Evolutionary conservation across 2,329 filamentous ascomycete genomes (phyloP).

Genomic region (Calonectria hongkongensis): DNA sequence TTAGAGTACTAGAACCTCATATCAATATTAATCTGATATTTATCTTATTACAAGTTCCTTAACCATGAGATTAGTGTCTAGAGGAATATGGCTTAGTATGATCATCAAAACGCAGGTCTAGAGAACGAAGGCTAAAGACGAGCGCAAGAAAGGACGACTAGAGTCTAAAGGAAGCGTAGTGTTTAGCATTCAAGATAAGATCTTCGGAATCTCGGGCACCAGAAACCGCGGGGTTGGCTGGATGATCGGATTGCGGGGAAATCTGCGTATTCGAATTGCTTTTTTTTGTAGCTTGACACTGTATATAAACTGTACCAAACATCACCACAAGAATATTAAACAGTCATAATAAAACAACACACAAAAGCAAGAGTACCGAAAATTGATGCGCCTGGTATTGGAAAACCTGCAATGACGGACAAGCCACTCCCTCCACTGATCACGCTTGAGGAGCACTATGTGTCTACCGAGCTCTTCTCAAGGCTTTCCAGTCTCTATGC

Average conservation of each 20-base stretch:
- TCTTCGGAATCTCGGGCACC: background rate
- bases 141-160: background rate
- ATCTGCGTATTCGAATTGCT: background rate
- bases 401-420: background rate
- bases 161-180: background rate
- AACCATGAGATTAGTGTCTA: background rate
- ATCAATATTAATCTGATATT: background rate
- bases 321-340: too few species aligned
- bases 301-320: background rate
- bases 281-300: background rate
- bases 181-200: too few species aligned
- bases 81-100: background rate
- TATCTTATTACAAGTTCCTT: background rate
- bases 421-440: constrained; percentile 25
- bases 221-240: background rate
- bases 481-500: constrained; percentile 27
- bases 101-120: background rate
- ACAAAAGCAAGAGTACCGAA: too few species aligned
- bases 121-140: background rate
- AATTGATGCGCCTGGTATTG: background rate
- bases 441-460: constrained; percentile 41
- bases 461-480: constrained; percentile 31
- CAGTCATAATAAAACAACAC: too few species aligned
- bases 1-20: background rate
- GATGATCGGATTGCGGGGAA: constrained; percentile 1